These are phyloP conservation scores for Paecilomyces sp. DNA, from an alignment of 2,329 filamentous ascomycete genomes.

Conservation along the genomic window DNA sequence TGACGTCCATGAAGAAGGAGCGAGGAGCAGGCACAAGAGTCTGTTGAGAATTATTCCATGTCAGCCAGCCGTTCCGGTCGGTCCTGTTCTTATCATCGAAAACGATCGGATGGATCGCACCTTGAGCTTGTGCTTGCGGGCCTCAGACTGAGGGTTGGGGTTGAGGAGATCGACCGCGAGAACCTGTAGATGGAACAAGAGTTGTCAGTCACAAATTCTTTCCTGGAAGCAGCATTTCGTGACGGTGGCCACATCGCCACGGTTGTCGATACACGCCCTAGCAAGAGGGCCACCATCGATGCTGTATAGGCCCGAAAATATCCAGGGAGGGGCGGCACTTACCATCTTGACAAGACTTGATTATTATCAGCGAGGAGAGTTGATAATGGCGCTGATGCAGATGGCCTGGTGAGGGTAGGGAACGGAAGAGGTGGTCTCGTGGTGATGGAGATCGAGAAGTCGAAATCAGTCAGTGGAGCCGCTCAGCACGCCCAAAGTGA, in stretches of 20 bases:
- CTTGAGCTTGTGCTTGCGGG: conserved; percentile 99
- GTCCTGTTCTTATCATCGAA: conserved; percentile 2
- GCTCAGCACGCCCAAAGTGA: conserved; percentile 18
- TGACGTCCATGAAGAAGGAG: conserved; percentile 99
- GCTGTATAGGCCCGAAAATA: background rate
- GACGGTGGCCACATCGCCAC: conserved; percentile 7
- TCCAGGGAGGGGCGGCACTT: conserved; percentile 12
- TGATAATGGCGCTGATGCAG: conserved; percentile 33
- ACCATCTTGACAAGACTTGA: conserved; percentile 39
- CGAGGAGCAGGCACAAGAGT: conserved; percentile 91
- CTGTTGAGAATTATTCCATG: conserved; percentile 37
- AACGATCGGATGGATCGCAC: conserved; percentile 47
- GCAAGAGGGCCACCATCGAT: background rate
- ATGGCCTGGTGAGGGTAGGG: conserved; percentile 30
- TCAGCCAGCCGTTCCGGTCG: background rate
- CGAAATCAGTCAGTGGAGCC: conserved; percentile 22
- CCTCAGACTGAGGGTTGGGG: conserved; percentile 94
- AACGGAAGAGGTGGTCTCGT: conserved; percentile 26
- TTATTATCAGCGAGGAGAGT: conserved; percentile 34
- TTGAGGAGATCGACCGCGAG: conserved; percentile 99
- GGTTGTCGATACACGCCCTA: background rate
- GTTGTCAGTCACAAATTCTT: conserved; percentile 13
- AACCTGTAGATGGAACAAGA: conserved; percentile 58
- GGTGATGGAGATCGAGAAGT: conserved; percentile 23
- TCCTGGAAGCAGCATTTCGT: conserved; percentile 3